Conservation (phyloP, 1,139 yeast species). For the Hyphopichia burtonii region DNA sequence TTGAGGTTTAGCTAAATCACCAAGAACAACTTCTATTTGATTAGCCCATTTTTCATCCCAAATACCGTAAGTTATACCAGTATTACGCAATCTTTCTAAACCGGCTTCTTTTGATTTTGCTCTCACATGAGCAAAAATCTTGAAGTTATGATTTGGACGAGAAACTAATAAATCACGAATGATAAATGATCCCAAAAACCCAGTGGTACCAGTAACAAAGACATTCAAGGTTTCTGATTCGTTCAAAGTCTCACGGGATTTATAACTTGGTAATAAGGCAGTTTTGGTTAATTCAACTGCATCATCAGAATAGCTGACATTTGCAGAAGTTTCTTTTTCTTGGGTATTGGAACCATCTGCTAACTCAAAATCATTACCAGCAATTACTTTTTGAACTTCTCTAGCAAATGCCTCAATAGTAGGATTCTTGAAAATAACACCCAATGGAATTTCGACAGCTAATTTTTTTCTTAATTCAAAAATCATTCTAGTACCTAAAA, state of each 20-base stretch:
- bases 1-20: conserved; percentile 69
- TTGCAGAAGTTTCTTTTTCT: conserved; percentile 18
- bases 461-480: conserved; percentile 82
- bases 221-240: conserved; percentile 51
- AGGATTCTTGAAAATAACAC: conserved; percentile 85
- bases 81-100: conserved; percentile 66
- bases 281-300: conserved; percentile 57
- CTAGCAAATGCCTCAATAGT: conserved; percentile 76
- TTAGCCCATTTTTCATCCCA: conserved; percentile 69
- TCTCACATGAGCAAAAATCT: conserved; percentile 85
- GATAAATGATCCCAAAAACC: conserved; percentile 91
- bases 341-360: conserved; percentile 35
- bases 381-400: conserved; percentile 59
- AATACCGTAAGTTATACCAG: conserved; percentile 83
- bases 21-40: conserved; percentile 71
- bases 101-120: conserved; percentile 72
- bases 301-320: conserved; percentile 67
- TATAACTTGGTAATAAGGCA: conserved; percentile 41
- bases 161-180: conserved; percentile 67
- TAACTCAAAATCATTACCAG: conserved; percentile 44
- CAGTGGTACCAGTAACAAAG: conserved; percentile 94
- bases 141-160: conserved; percentile 42
- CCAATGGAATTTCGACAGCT: conserved; percentile 81
- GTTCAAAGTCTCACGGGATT: conserved; percentile 28
- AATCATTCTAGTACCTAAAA: conserved; percentile 95